Base-by-base conservation (phyloP, 148 eudicot species). In the Rhododendron henanense region DNA sequence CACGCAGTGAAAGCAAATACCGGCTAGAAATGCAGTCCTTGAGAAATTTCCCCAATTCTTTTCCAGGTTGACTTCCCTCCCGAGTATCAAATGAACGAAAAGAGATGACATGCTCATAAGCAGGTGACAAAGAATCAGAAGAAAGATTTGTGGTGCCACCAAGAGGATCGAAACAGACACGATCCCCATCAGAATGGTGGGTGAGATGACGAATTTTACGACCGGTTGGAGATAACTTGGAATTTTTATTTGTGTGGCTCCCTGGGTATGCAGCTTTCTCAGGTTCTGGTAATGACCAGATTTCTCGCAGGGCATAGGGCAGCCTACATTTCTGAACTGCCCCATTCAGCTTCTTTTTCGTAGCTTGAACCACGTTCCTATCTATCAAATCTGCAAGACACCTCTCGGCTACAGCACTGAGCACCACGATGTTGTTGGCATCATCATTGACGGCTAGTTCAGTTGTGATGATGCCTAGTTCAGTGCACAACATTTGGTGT, bases 11-110 rank as follows among this genome's bases (percentile, higher is more conserved):
- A 28, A 76, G 71, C 21, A 86, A 87, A 44, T 59, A 67, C 8
- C 88, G 21, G 5, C 25, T 31, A 39, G 81, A 83, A 71, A 87
- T 50, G 21, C 79, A 35, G 19, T 10, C 11, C 2, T 55, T 19
- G 2, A 87, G 83, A 79, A 87, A 83, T 28, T 57, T 28, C 73
- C 71, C 81, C 23, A 84, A 31, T 0, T 84, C 83, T 31, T 84
- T 39, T 16, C 86, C 88, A 16, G 88, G 50, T 47, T 81, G 44
- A 37, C 14, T 39, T 37, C 88, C 88, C 83, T 87, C 88, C 35
- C 86, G 59, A 63, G 39, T 81, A 87, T 87, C 86, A 84, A 87
- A 87, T 57, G 88, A 87, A 9, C 37, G 83, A 74, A 87, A 87
- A 19, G 86, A 76, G 15, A 82, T 59, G 48, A 37, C 73, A 18